These are phyloP conservation scores for Apiospora kogelbergensis DNA, from an alignment of 2,329 filamentous ascomycete species.

Conservation along the genomic window DNA sequence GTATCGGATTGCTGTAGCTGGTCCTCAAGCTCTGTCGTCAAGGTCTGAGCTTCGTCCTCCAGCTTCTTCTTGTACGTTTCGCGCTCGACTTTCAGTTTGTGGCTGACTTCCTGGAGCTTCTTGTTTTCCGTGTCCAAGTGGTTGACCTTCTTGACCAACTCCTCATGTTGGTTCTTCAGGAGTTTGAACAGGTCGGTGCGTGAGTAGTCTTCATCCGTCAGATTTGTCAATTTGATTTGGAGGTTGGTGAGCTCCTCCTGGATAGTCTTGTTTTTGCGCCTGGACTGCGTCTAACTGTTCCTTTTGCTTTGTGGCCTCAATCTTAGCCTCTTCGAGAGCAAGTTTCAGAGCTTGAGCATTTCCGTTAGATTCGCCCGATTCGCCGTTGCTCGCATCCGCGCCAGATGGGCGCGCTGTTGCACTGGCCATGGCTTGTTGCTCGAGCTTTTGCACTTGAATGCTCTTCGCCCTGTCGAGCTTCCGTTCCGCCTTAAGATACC, in stretches of 20 bases:
- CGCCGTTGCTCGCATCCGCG: slow-evolving; percentile 44
- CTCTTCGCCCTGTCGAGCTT: slow-evolving; percentile 89
- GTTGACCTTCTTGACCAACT: slow-evolving; percentile 89
- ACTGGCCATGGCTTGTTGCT: slow-evolving; percentile 81
- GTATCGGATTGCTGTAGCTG: slow-evolving; percentile 79
- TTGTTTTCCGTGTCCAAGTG: slow-evolving; percentile 86
- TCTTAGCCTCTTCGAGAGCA: slow-evolving; percentile 75
- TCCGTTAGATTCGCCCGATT: slow-evolving; percentile 54
- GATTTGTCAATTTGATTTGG: slow-evolving; percentile 64
- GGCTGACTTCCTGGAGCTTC: slow-evolving; percentile 78
- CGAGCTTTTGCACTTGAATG: slow-evolving; percentile 84
- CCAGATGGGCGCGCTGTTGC: slow-evolving; percentile 46
- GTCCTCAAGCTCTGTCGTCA: slow-evolving; percentile 76
- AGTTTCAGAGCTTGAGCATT: slow-evolving; percentile 68
- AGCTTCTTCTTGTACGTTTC: slow-evolving; percentile 78
- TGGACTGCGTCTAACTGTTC: slow-evolving; percentile 81
- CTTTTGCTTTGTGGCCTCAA: slow-evolving; percentile 78
- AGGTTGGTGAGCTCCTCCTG: slow-evolving; percentile 78
- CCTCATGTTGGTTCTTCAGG: slow-evolving; percentile 86
- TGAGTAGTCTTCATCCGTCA: slow-evolving; percentile 91
- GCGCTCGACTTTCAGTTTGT: slow-evolving; percentile 82
- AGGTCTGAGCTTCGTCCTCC: slow-evolving; percentile 74
- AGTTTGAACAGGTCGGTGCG: slow-evolving; percentile 92
- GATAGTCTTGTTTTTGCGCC: slow-evolving; percentile 71
- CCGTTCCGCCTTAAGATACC: slow-evolving; percentile 95